Evolutionary conservation across 1,284 basidiomycete species (phyloP).

Genomic region (Rhodotorula sp.): DNA sequence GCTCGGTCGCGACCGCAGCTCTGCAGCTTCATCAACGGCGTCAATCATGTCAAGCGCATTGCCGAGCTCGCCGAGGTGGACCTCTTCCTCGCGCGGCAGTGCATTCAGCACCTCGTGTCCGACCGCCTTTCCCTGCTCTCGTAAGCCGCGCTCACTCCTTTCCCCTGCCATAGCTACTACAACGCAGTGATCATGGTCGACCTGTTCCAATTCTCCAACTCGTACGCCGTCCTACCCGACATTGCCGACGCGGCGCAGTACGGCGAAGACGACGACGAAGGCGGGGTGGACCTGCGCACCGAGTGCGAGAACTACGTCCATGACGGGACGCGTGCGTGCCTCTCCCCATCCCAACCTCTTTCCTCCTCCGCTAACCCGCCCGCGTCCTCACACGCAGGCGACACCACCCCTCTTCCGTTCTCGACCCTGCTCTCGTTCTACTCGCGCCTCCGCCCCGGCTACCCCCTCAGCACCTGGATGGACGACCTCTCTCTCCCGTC

Average conservation of each 20-base stretch:
- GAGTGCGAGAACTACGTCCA: constrained; percentile 47
- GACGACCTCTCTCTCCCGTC: constrained; percentile 69
- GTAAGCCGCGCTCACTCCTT: not conserved
- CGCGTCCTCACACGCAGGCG: constrained; percentile 6
- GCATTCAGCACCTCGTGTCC: constrained; percentile 88
- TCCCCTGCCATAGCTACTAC: constrained; percentile 69
- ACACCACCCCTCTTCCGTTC: constrained; percentile 30
- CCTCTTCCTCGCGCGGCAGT: constrained; percentile 75
- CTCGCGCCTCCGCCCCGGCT: constrained; percentile 78
- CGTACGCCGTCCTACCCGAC: constrained; percentile 64
- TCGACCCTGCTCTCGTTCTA: constrained; percentile 75
- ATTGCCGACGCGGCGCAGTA: constrained; percentile 37
- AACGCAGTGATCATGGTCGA: constrained; percentile 95
- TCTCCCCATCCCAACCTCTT: not conserved
- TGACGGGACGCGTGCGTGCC: constrained; percentile 24
- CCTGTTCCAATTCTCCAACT: constrained; percentile 97
- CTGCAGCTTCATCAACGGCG: constrained; percentile 79
- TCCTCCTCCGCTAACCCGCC: too few species aligned
- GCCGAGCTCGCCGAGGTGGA: constrained; percentile 91
- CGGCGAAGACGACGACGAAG: constrained; percentile 40
- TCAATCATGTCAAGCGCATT: constrained; percentile 87
- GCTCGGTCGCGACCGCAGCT: constrained; percentile 57
- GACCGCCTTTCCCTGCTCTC: constrained; percentile 46
- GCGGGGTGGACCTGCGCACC: constrained; percentile 33
- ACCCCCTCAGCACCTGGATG: constrained; percentile 87